These are phyloP conservation scores for Fusarium tupiense DNA, from an alignment of 2,329 filamentous ascomycete genomes.

Conservation along the genomic window DNA sequence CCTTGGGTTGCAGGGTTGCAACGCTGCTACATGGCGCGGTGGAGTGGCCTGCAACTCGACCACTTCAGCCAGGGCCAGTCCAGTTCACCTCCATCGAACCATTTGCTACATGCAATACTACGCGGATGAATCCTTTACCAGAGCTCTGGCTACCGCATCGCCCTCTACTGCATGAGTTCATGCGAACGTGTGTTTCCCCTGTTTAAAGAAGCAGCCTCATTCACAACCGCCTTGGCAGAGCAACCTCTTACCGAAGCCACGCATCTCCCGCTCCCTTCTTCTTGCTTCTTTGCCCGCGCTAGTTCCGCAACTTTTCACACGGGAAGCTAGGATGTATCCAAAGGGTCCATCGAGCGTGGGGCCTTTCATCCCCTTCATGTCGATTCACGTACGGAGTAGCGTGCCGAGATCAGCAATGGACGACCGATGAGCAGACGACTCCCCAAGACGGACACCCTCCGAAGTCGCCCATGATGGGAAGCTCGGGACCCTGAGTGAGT, in stretches of 20 bases:
- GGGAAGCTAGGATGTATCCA: conserved; percentile 8
- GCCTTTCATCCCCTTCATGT: conserved; percentile 1
- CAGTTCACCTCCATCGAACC: not conserved
- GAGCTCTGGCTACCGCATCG: not conserved
- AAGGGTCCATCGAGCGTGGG: conserved; percentile 24
- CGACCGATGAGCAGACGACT: not conserved
- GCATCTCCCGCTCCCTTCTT: not conserved
- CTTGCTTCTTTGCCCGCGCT: not conserved
- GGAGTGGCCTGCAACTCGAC: conserved; percentile 18
- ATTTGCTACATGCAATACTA: not conserved
- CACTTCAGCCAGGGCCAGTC: not conserved
- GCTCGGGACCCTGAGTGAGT: conserved; percentile 9
- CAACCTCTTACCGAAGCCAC: not conserved
- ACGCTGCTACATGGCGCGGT: conserved; percentile 1
- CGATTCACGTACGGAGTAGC: conserved; percentile 12
- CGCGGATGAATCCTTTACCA: not conserved
- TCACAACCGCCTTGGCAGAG: not conserved
- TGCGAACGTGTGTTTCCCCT: not conserved
- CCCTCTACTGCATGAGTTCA: not conserved
- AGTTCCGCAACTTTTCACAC: not conserved
- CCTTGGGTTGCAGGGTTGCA: not conserved
- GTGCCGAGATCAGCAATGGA: conserved; percentile 30
- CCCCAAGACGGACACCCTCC: conserved; percentile 24
- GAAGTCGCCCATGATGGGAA: conserved; percentile 25
- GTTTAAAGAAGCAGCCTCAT: not conserved